Conservation (phyloP, 306 rosid species). For the Cicer bijugum region DNA sequence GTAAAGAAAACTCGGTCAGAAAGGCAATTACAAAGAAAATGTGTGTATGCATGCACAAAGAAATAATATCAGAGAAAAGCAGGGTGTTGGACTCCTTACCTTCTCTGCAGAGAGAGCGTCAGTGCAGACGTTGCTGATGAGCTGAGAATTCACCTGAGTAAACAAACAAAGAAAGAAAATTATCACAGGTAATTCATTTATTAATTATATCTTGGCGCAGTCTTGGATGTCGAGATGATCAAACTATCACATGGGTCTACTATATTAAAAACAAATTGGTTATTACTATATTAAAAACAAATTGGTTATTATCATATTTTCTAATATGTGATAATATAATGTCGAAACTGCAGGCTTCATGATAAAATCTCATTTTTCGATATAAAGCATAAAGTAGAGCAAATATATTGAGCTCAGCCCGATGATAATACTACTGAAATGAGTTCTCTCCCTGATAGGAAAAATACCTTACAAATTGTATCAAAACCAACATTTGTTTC, state of each 20-base stretch:
- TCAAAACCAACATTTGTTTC: conserved; percentile 97
- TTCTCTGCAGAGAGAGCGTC: conserved; percentile 99
- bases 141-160: conserved; percentile 93
- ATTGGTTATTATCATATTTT: not conserved
- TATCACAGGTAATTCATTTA: conserved; percentile 20
- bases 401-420: conserved; percentile 10
- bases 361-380: not conserved
- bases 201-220: conserved; percentile 37
- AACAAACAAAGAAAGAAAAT: conserved; percentile 30
- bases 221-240: conserved; percentile 11
- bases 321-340: not conserved
- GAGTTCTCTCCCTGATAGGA: not conserved
- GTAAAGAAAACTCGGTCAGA: conserved; percentile 41
- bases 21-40: conserved; percentile 8
- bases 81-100: conserved; percentile 51
- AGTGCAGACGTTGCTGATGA: conserved; percentile 93
- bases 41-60: not conserved
- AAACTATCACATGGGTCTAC: not conserved
- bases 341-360: conserved; percentile 19
- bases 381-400: conserved; percentile 10
- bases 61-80: conserved; percentile 7
- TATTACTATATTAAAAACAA: not conserved
- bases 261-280: not conserved
- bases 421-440: not conserved
- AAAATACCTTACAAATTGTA: conserved; percentile 90